These are phyloP conservation scores for Sugiyamaella grinbergsii DNA, from an alignment of 1,139 yeast genomes.

Conservation along the genomic window DNA sequence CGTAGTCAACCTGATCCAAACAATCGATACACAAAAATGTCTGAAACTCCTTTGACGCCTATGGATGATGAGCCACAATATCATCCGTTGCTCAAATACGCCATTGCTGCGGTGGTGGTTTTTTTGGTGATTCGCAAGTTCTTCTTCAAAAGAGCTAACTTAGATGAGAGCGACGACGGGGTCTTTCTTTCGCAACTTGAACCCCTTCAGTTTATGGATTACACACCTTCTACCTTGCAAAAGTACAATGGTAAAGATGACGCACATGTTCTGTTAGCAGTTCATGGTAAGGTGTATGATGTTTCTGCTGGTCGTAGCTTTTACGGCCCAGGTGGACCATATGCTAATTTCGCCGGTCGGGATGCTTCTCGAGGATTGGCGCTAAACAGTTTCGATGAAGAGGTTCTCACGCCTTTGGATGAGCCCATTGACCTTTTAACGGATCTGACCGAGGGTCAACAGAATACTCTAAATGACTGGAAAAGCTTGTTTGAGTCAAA, in stretches of 20 bases:
- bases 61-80: neutral
- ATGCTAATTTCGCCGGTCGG: constrained; percentile 92
- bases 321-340: constrained; percentile 97
- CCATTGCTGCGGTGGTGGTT: constrained; percentile 18
- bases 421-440: constrained; percentile 68
- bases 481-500: constrained; percentile 74
- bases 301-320: constrained; percentile 79
- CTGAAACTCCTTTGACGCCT: constrained; percentile 4
- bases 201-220: constrained; percentile 74
- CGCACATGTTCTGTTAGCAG: constrained; percentile 77
- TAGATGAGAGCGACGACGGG: constrained; percentile 28
- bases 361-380: constrained; percentile 97
- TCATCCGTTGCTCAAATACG: constrained; percentile 16
- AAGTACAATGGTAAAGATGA: constrained; percentile 79
- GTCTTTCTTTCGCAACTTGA: constrained; percentile 29
- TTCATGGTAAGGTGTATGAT: constrained; percentile 83
- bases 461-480: constrained; percentile 78
- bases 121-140: constrained; percentile 33
- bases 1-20: too few species aligned
- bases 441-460: constrained; percentile 64
- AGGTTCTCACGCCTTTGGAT: constrained; percentile 43
- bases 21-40: constrained; percentile 1
- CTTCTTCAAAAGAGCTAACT: constrained; percentile 45
- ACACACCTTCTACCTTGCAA: constrained; percentile 72
- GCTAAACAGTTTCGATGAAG: constrained; percentile 75